These are phyloP conservation scores for Fraxinus quadrangulata DNA, from an alignment of 257 asterid species.

Conservation along the genomic window DNA sequence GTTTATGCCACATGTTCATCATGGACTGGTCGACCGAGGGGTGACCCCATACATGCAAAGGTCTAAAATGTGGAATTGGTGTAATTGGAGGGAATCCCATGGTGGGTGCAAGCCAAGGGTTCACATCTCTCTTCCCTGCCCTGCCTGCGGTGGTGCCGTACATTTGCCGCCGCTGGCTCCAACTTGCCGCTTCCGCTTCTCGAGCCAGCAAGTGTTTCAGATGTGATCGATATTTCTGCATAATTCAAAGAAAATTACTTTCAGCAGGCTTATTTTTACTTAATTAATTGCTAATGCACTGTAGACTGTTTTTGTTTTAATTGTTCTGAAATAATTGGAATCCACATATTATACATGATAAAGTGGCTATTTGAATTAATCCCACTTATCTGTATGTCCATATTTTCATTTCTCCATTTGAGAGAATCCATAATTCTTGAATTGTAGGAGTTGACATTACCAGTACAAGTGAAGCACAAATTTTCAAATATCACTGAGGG, in stretches of 20 bases:
- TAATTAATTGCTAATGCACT: neutral
- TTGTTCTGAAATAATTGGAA: too few species aligned
- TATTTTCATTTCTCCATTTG: too few species aligned
- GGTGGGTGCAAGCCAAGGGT: constrained; percentile 65
- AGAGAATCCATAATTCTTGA: too few species aligned
- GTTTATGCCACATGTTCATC: constrained; percentile 83
- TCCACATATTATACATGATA: too few species aligned
- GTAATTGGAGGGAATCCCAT: constrained; percentile 70
- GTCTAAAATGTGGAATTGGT: constrained; percentile 64
- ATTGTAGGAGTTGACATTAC: too few species aligned
- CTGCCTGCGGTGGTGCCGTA: constrained; percentile 36
- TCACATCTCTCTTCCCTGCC: constrained; percentile 49
- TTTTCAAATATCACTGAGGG: neutral
- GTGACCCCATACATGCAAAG: constrained; percentile 95
- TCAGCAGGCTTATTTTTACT: too few species aligned
- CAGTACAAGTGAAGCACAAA: too few species aligned
- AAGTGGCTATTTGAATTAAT: too few species aligned
- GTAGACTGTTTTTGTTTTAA: neutral
- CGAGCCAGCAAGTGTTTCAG: constrained; percentile 72
- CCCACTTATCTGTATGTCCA: too few species aligned
- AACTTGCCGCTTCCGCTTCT: constrained; percentile 79
- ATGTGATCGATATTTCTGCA: constrained; percentile 89
- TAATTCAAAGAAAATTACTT: neutral
- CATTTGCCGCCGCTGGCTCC: constrained; percentile 68
- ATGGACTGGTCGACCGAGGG: constrained; percentile 81